These are phyloP conservation scores for Termitomyces sp. DNA, from an alignment of 768 basidiomycete species.

Conservation along the genomic window DNA sequence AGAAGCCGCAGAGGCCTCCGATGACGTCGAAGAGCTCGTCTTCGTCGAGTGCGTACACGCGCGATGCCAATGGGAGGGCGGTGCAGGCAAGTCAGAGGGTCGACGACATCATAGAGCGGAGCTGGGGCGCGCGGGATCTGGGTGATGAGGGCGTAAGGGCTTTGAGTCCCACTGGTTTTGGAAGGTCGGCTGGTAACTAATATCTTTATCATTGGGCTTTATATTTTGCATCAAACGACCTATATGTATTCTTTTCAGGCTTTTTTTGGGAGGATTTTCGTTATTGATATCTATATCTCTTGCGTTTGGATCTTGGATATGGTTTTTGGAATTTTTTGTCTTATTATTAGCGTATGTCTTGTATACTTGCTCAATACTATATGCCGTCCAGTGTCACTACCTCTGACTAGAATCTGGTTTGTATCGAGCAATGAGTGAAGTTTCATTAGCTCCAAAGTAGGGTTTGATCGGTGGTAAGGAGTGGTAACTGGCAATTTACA, in stretches of 20 bases:
- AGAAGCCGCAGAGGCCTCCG: slow-evolving; percentile 3
- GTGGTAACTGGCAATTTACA: background rate
- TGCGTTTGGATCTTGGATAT: background rate
- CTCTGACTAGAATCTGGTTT: background rate
- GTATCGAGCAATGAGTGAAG: background rate
- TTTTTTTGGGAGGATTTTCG: background rate
- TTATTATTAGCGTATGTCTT: background rate
- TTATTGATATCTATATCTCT: background rate
- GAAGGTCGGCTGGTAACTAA: slow-evolving; percentile 5
- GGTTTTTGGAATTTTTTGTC: background rate
- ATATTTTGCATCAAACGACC: background rate
- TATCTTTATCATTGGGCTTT: background rate
- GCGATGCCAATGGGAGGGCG: slow-evolving; percentile 7
- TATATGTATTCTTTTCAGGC: background rate
- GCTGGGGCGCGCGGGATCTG: slow-evolving; percentile 25
- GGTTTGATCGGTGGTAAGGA: no score
- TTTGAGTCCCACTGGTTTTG: slow-evolving; percentile 20
- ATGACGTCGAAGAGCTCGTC: slow-evolving; percentile 6
- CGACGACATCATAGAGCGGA: slow-evolving; percentile 27
- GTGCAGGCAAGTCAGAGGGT: slow-evolving; percentile 25
- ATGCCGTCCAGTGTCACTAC: background rate
- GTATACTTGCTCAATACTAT: background rate
- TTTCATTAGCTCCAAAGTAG: no score
- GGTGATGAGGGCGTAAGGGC: slow-evolving; percentile 13
- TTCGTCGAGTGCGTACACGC: background rate